Base-by-base conservation (phyloP, 2,329 filamentous ascomycete genomes). In the Ceratocystis papillata region DNA sequence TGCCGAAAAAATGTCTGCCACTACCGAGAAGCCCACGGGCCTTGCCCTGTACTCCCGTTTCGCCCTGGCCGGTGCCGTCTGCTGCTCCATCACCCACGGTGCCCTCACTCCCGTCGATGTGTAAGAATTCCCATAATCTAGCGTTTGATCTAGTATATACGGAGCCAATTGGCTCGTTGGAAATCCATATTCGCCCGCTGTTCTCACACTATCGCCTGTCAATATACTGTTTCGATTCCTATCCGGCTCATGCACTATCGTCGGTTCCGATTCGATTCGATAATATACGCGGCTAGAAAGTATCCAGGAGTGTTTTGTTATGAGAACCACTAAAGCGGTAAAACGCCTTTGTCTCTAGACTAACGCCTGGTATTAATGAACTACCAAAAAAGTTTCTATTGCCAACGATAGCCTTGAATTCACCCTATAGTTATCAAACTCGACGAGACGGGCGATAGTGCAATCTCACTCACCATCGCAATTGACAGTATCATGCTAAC, bases 21-120 rank as follows among this genome's bases (percentile, higher is more conserved):
- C 72, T 69, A 67, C 77, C 67, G 69, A 73, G 70, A 76, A 79
- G 76, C 76, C 77, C 69, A 75, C 75, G 70, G 80, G 79, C 71
- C 3, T 91, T 71, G 80, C 77, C 68, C 89, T 99, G 73, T 97
- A 97, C 87, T 89, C 90, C 74, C 86, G 90, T 79, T 96, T 96
- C 82, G 93, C 94, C 80, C 88, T 99, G 74, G 92, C 94, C 74
- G 94, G 94, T 80, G 94, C 94, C 73, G 81, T 97, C 83, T 96
- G 94, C 87, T 99, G 94, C 80, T 94, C 92, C 73, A 81, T 97
- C 80, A 99, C 94, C 76, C 94, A 99, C 85, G 94, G 93, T 79
- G 88, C 84, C 75, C 87, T 97, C 74, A 99, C 94, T 72, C 94
- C 94, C 76, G 91, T 99, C 79, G 94, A 99, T 89, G 94, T 99